Evolutionary conservation across 2,329 filamentous ascomycete species (phyloP).

Genomic region (Didymella keratinophila): DNA sequence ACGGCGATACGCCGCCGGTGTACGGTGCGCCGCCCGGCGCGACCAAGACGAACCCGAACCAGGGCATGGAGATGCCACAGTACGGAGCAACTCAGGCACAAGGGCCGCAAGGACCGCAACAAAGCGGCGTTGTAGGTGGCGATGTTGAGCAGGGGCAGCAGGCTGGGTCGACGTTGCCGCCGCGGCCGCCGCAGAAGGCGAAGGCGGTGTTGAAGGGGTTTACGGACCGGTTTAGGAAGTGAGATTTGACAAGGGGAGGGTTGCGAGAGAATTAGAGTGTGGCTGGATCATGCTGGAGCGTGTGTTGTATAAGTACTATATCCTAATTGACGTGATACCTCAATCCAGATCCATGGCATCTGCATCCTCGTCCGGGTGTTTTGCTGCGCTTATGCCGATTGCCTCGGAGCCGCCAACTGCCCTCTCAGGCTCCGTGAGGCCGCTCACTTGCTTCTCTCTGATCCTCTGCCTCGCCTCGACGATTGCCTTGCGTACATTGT

Average conservation of each 20-base stretch:
- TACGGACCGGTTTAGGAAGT: constrained; percentile 40
- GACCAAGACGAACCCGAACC: constrained; percentile 40
- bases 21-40: constrained; percentile 45
- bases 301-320: constrained; percentile 6
- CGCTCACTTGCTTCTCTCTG: constrained; percentile 64
- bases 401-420: background rate
- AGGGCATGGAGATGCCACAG: constrained; percentile 42
- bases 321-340: constrained; percentile 13
- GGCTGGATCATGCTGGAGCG: constrained; percentile 40
- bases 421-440: constrained; percentile 6
- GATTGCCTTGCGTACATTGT: constrained; percentile 80
- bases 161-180: constrained; percentile 28
- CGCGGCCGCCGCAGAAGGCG: constrained; percentile 41
- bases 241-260: background rate
- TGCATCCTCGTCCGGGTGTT: constrained; percentile 50
- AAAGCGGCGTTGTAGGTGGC: constrained; percentile 40
- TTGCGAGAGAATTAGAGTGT: constrained; percentile 15
- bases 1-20: constrained; percentile 46
- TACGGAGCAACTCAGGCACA: constrained; percentile 22
- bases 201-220: constrained; percentile 42
- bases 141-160: constrained; percentile 29
- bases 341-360: constrained; percentile 62
- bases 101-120: constrained; percentile 32
- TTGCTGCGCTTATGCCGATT: background rate
- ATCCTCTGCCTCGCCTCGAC: constrained; percentile 77